Evolutionary conservation across 441 rosid species (phyloP).

Genomic region (Dalechampia spathulata): DNA sequence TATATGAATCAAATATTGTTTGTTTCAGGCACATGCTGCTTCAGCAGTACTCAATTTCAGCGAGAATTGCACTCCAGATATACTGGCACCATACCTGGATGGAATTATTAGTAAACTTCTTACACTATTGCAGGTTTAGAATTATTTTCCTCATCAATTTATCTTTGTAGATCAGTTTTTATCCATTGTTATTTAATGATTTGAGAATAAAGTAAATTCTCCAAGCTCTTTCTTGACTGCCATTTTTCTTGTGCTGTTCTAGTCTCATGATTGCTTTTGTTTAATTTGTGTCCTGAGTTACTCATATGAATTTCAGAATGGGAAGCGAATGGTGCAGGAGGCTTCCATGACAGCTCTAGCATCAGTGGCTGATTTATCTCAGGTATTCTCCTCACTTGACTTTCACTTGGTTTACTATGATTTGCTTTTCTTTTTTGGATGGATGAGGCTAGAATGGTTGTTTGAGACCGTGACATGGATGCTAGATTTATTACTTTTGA

Average conservation of each 20-base stretch:
- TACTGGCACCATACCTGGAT: conserved; percentile 72
- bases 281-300: conserved; percentile 5
- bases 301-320: conserved; percentile 41
- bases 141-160: conserved; percentile 2
- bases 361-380: conserved; percentile 93
- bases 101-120: conserved; percentile 85
- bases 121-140: conserved; percentile 63
- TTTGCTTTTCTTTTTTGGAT: neutral
- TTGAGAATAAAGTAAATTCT: too few species aligned
- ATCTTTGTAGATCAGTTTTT: too few species aligned
- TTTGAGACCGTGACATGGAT: too few species aligned
- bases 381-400: conserved; percentile 37
- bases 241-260: too few species aligned
- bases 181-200: too few species aligned
- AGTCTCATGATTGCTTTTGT: conserved; percentile 1
- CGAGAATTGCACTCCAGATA: conserved; percentile 85
- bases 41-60: conserved; percentile 91
- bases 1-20: too few species aligned
- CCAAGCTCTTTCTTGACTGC: too few species aligned
- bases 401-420: neutral
- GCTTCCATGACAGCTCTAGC: conserved; percentile 94
- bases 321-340: conserved; percentile 96
- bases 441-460: neutral
- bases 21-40: conserved; percentile 84
- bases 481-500: neutral